Evolutionary conservation across 2,329 filamentous ascomycete genomes (phyloP).

Genomic region (Talaromyces funiculosus): DNA sequence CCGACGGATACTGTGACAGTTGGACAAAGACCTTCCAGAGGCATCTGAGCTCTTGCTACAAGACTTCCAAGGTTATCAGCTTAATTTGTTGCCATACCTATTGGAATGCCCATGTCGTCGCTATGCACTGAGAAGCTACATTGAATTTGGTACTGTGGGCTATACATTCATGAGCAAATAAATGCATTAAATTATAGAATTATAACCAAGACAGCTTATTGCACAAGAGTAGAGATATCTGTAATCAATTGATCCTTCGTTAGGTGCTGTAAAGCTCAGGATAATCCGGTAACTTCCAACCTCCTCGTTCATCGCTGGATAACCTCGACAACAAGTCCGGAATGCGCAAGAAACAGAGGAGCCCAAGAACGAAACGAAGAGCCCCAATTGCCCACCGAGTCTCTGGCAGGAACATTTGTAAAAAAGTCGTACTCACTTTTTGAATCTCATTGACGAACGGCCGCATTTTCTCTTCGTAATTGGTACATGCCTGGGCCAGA

Average conservation of each 20-base stretch:
- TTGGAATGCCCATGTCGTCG: too few relatives aligned
- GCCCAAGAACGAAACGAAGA: slow-evolving; percentile 16
- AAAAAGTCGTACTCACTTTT: background rate
- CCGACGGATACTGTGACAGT: background rate
- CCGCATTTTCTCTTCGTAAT: background rate
- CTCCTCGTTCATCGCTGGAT: slow-evolving; percentile 17
- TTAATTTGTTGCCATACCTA: too few relatives aligned
- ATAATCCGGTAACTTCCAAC: slow-evolving; percentile 22
- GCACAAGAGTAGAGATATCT: background rate
- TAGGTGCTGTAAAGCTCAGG: background rate
- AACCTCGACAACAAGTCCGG: slow-evolving; percentile 17
- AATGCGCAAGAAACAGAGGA: slow-evolving; percentile 9
- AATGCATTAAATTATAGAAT: too few relatives aligned
- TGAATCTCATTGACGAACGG: slow-evolving; percentile 1
- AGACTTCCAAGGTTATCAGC: too few relatives aligned
- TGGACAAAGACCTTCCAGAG: background rate
- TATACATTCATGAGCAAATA: too few relatives aligned
- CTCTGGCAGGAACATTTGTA: background rate
- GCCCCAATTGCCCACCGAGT: slow-evolving; percentile 12
- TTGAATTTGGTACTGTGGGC: too few relatives aligned
- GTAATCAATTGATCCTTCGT: background rate
- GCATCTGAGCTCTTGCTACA: background rate
- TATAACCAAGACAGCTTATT: too few relatives aligned
- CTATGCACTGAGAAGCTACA: too few relatives aligned
- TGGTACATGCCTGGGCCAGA: slow-evolving; percentile 15